These are phyloP conservation scores for Teratosphaeria viscida DNA, from an alignment of 2,329 filamentous ascomycete genomes.

Conservation along the genomic window DNA sequence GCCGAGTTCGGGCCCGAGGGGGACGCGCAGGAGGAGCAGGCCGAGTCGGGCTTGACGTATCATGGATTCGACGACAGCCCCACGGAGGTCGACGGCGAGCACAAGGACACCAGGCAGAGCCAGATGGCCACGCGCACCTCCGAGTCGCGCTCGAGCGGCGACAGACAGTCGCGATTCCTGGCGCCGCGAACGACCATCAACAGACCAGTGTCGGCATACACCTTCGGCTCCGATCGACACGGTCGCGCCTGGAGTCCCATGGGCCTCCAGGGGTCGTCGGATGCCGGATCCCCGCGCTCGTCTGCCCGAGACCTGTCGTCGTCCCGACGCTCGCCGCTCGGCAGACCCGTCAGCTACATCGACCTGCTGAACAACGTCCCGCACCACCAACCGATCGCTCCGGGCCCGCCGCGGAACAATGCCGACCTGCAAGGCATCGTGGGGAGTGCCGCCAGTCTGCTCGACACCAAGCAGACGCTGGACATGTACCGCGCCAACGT, in stretches of 20 bases:
- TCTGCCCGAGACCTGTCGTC: slow-evolving; percentile 39
- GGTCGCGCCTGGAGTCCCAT: slow-evolving; percentile 49
- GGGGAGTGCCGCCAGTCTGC: slow-evolving; percentile 79
- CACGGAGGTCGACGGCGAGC: slow-evolving; percentile 10
- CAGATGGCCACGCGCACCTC: slow-evolving; percentile 21
- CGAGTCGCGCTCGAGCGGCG: slow-evolving; percentile 19
- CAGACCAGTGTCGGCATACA: slow-evolving; percentile 68
- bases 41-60: slow-evolving; percentile 40
- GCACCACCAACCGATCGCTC: slow-evolving; percentile 70
- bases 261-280: slow-evolving; percentile 28
- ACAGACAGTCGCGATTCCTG: slow-evolving; percentile 16
- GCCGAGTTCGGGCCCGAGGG: slow-evolving; percentile 16
- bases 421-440: slow-evolving; percentile 66
- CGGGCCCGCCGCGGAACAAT: slow-evolving; percentile 58
- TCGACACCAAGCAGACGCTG: slow-evolving; percentile 85
- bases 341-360: slow-evolving; percentile 49
- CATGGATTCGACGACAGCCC: slow-evolving; percentile 33
- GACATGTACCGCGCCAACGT: slow-evolving; percentile 97
- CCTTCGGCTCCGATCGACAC: slow-evolving; percentile 59
- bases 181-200: slow-evolving; percentile 34
- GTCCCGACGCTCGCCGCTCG: slow-evolving; percentile 47
- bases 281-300: slow-evolving; percentile 24
- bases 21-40: slow-evolving; percentile 17
- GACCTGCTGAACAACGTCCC: slow-evolving; percentile 53
- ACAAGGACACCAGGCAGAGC: slow-evolving; percentile 19